phyloP scores from a whole-genome alignment of 139 green algal genomes.

The Dunaliella primolecta region DNA sequence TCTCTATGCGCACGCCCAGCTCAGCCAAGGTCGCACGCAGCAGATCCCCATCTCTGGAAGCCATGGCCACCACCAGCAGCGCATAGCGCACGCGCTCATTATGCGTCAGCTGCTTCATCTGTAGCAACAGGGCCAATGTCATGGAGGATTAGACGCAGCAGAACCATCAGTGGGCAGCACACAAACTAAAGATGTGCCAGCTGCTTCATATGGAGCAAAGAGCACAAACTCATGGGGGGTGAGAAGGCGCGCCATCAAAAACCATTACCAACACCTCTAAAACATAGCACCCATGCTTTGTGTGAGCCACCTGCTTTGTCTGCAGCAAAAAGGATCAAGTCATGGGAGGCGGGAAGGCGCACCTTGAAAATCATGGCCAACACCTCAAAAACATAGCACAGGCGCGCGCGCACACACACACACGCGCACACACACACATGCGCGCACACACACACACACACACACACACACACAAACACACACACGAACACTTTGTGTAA shows the following conservation, averaged over 20 bases:
- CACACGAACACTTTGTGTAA: background rate
- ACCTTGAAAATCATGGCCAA: no score
- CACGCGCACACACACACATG: background rate
- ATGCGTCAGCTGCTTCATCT: constrained; percentile 43
- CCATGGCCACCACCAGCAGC: constrained; percentile 43
- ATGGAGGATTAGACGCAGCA: no score
- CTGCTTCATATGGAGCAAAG: background rate
- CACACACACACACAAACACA: constrained; percentile 1
- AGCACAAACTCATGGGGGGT: no score
- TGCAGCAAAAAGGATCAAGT: no score
- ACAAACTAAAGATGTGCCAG: background rate
- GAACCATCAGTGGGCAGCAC: background rate
- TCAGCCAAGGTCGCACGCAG: constrained; percentile 24
- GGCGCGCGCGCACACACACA: background rate
- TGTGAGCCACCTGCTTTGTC: no score
- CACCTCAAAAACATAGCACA: background rate
- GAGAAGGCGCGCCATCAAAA: no score
- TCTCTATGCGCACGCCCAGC: constrained; percentile 29
- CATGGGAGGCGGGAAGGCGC: no score
- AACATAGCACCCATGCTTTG: no score
- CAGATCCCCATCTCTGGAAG: constrained; percentile 29
- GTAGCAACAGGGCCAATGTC: background rate
- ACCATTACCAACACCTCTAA: no score
- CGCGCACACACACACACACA: background rate
- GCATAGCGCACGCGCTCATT: constrained; percentile 26